phyloP scores from a whole-genome alignment of 352 stramenopile genomes.

The Thalassiosira mediterranea region DNA sequence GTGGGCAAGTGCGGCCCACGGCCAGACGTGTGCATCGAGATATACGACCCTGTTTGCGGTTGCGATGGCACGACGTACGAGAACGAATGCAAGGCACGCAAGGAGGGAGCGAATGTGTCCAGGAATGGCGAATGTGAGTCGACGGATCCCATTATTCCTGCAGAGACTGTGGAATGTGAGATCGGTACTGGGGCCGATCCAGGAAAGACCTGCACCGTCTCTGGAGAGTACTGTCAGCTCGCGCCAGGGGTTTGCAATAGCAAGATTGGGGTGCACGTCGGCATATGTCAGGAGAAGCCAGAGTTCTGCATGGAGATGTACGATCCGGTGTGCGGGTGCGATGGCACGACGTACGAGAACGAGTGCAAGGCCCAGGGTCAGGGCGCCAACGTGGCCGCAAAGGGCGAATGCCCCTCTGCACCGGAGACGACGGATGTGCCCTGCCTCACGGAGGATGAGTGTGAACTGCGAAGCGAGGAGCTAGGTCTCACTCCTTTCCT shows the following conservation, averaged over 20 bases:
- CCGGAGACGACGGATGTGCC: background rate
- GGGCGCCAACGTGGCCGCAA: background rate
- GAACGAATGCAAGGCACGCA: background rate
- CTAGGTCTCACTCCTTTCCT: constrained; percentile 19
- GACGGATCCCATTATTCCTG: background rate
- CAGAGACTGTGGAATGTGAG: background rate
- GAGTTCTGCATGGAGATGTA: background rate
- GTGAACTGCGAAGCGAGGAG: constrained; percentile 3
- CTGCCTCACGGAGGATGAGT: constrained; percentile 26
- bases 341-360: background rate
- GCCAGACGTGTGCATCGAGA: constrained; percentile 1
- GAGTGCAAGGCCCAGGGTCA: background rate
- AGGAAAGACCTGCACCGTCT: background rate
- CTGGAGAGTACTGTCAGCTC: background rate
- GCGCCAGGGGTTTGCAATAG: background rate
- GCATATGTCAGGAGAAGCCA: background rate
- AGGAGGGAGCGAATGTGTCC: background rate
- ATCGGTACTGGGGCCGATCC: background rate
- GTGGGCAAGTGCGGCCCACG: background rate
- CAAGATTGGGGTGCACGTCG: background rate
- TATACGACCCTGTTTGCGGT: background rate
- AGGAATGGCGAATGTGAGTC: background rate
- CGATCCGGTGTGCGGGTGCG: background rate
- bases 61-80: background rate
- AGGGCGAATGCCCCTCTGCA: background rate